Evolutionary conservation across 192 early-diverging fungal species (phyloP).

Genomic region (Thamnidium elegans): DNA sequence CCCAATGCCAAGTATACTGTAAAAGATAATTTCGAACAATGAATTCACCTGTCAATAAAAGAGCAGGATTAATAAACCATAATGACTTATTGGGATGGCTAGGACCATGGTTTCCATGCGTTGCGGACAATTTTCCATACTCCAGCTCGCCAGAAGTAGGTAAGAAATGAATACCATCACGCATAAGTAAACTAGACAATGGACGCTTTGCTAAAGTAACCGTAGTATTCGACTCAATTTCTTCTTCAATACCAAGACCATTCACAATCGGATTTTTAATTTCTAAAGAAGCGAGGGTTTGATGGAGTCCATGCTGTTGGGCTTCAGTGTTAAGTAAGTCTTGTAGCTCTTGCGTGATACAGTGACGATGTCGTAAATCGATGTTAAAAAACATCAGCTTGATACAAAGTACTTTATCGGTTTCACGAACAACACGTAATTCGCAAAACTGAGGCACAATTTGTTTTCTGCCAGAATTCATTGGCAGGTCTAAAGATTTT

Average conservation of each 20-base stretch:
- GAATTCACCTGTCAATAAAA: conserved; percentile 35
- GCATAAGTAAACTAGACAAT: conserved; percentile 43
- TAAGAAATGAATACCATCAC: conserved; percentile 36
- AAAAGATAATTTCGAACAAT: conserved; percentile 50
- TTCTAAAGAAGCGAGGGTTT: not conserved
- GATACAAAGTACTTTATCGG: conserved; percentile 20
- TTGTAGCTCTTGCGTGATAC: conserved; percentile 25
- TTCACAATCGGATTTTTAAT: not conserved
- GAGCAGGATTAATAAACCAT: conserved; percentile 30
- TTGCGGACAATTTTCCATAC: too few relatives aligned
- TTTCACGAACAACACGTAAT: conserved; percentile 27
- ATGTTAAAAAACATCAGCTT: conserved; percentile 38
- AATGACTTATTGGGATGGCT: conserved; percentile 2
- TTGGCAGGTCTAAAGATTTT: not conserved
- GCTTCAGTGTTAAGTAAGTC: not conserved
- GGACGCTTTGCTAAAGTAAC: conserved; percentile 33
- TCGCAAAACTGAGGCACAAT: conserved; percentile 27
- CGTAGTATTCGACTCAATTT: not conserved
- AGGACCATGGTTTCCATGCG: too few relatives aligned
- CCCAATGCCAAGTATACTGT: conserved; percentile 51
- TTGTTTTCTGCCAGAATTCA: not conserved
- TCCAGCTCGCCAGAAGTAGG: too few relatives aligned
- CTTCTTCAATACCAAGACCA: not conserved
- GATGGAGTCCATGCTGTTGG: not conserved
- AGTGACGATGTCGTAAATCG: conserved; percentile 1